Base-by-base conservation (phyloP, 1,284 basidiomycete genomes). In the Cutaneotrichosporon spelunceum region DNA sequence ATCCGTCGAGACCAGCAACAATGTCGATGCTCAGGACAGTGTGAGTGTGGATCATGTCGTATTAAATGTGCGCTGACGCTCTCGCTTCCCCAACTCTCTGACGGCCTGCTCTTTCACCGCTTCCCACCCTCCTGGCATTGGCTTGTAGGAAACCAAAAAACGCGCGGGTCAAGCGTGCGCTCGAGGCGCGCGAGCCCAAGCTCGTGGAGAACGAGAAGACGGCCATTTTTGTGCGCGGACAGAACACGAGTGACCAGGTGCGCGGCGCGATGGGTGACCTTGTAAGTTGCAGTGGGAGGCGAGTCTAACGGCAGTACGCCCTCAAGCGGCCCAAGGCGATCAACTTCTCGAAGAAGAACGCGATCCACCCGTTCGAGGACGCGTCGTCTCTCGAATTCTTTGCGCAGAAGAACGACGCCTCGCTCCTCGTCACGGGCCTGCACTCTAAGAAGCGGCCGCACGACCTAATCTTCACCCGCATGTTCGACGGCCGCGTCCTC, bases 361-460 rank as follows among this genome's bases (percentile, higher is more conserved):
- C 83, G 44, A 85, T 98, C 19, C 87, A 90, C 55, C 96, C 96
- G 2, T 98, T 99, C 74, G 95, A 97, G 72, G 85, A 92, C 65
- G 78, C 85, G 3, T 72, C 84, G 16, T 89, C 91, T 2, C 82
- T 99, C 60, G 92, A 92, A 70, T 99, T 99, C 79, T 99, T 93
- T 90, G 82, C 87, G 1, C 73, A 82, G 39, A 99, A 99, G 82
- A 99, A 99, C 80, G 96, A 99, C 71, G 93, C 94, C 1, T 88
- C 87, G 4, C 82, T 99, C 71, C 96, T 98, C 73, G 81, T 96
- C 14, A 83, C 98, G 47, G 95, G 92, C 1, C 89, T 94, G 72
- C 91, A 89, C 72, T 91, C 88, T 54, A 99, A 99, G 82, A 99
- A 99, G 79, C 82, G 94, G 57, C 94, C 94, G 16, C 85, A 98